Percentiles rank a stretch among this genome's conserved stretches.
Conservation (phyloP, 2,329 filamentous ascomycete species). For the Colletotrichum sp. region DNA sequence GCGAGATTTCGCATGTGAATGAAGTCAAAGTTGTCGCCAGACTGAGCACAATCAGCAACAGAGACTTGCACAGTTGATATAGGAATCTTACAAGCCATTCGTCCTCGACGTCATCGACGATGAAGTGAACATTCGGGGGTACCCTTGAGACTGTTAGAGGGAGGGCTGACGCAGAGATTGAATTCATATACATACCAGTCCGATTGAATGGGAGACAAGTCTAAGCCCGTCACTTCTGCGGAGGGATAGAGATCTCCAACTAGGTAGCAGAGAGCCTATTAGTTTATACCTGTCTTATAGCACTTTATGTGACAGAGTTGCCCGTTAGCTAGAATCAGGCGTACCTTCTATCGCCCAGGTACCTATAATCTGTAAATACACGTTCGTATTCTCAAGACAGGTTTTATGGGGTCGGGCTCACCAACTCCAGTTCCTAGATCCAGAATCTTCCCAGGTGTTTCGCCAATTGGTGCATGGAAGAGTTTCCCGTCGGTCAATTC, state of each 20-base stretch:
- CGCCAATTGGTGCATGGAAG: not conserved
- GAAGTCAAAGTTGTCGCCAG: not conserved
- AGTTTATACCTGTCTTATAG: not conserved
- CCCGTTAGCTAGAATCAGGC: not conserved
- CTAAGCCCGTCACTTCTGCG: not conserved
- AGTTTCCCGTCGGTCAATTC: not conserved
- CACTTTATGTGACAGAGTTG: not conserved
- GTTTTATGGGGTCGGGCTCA: not conserved
- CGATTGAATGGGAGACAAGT: not conserved
- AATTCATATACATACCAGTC: not conserved
- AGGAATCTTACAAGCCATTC: not conserved
- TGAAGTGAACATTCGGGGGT: not conserved
- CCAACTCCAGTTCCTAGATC: not conserved
- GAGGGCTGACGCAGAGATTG: not conserved
- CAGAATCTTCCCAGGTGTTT: not conserved
- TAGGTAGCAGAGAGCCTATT: not conserved
- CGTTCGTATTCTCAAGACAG: not conserved
- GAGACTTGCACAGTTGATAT: accelerated
- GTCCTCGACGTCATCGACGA: not conserved
- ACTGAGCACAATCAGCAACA: not conserved
- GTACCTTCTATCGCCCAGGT: not conserved
- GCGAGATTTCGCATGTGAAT: not conserved
- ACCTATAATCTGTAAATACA: not conserved
- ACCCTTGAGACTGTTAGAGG: not conserved
- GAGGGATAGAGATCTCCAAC: not conserved